Conservation (phyloP, 495 filamentous ascomycete species). For the Aspergillus indologenus region DNA sequence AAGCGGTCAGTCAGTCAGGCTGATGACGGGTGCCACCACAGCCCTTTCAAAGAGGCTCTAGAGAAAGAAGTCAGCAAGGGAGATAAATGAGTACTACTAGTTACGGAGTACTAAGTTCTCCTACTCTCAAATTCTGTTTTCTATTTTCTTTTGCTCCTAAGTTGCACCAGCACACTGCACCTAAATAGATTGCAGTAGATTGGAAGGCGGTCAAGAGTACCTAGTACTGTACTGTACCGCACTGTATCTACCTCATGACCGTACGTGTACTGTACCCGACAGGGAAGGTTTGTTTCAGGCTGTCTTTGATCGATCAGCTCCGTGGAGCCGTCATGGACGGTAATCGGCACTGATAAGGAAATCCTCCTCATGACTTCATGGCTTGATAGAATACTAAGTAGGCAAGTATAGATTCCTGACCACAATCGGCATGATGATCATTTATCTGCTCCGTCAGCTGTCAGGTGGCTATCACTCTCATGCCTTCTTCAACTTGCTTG, state of each 20-base stretch:
- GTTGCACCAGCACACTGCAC: background rate
- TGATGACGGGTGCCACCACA: conserved; percentile 10
- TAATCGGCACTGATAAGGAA: conserved; percentile 1
- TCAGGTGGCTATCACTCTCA: background rate
- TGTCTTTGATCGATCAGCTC: background rate
- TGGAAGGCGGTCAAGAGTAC: conserved; percentile 19
- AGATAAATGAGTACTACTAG: background rate
- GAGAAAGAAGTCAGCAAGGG: conserved; percentile 1
- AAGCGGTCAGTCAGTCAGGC: conserved; percentile 11
- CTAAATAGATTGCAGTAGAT: too few relatives aligned
- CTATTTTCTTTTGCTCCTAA: too few relatives aligned
- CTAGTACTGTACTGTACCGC: conserved; percentile 1
- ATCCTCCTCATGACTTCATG: conserved; percentile 1
- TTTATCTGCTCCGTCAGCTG: background rate
- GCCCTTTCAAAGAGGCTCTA: conserved; percentile 3
- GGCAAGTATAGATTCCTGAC: background rate
- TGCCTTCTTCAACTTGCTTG: background rate
- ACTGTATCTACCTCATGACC: too few relatives aligned
- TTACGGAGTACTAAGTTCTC: too few relatives aligned
- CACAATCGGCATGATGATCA: conserved; percentile 4
- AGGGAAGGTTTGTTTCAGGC: background rate
- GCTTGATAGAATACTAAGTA: background rate
- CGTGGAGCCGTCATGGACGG: conserved; percentile 2
- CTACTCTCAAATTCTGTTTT: too few relatives aligned
- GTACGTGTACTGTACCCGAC: too few relatives aligned